Evolutionary conservation across 768 basidiomycete species (phyloP).

Genomic region (Amanita subjunquillea): DNA sequence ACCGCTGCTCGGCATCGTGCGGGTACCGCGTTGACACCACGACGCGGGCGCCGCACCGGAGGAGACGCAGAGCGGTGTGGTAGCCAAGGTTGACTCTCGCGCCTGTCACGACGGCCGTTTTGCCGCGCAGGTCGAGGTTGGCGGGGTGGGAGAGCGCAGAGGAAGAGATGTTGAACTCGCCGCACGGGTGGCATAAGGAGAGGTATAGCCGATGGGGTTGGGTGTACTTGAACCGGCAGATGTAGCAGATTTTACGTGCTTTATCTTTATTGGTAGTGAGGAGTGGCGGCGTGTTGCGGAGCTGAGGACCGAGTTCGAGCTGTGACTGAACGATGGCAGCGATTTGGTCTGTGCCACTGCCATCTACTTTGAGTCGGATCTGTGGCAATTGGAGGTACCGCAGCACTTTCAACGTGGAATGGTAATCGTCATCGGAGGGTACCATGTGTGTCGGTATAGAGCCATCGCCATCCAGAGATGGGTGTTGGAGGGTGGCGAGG

Average conservation of each 20-base stretch:
- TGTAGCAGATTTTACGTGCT: conserved; percentile 13
- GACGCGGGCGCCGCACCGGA: conserved; percentile 20
- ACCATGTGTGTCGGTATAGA: conserved; percentile 13
- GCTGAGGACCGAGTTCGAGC: conserved; percentile 10
- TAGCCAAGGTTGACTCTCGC: conserved; percentile 24
- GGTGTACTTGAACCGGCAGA: conserved; percentile 15
- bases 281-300: conserved; percentile 4
- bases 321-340: conserved; percentile 12
- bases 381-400: conserved; percentile 16
- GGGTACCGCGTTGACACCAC: conserved; percentile 23
- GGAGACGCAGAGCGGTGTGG: conserved; percentile 18
- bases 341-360: conserved; percentile 9
- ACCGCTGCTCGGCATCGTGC: conserved; percentile 19
- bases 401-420: conserved; percentile 16
- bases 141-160: conserved; percentile 17
- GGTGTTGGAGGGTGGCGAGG: conserved; percentile 11
- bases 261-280: not conserved
- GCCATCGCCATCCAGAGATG: not conserved
- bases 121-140: conserved; percentile 14
- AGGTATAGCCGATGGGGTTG: conserved; percentile 14
- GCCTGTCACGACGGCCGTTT: conserved; percentile 23
- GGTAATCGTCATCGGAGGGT: conserved; percentile 16
- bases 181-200: conserved; percentile 17
- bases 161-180: conserved; percentile 19
- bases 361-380: conserved; percentile 7